Evolutionary conservation across 2,329 filamentous ascomycete genomes (phyloP).

Genomic region (Trichoderma afroharzianum): DNA sequence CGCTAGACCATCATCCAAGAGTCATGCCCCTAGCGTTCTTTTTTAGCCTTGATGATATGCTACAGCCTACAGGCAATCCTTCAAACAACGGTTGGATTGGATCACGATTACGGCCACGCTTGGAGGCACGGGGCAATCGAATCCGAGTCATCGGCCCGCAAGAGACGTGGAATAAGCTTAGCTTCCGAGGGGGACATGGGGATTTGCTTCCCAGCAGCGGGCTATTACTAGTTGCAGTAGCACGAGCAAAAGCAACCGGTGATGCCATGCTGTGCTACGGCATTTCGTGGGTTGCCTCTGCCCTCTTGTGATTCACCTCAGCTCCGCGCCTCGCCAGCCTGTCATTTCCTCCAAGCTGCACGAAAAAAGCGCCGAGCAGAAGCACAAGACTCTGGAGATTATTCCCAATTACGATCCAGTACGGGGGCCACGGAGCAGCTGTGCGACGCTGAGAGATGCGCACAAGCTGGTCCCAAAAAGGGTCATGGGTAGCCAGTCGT

Average conservation of each 20-base stretch:
- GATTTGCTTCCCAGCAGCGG: background rate
- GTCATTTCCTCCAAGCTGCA: background rate
- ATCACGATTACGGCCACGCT: background rate
- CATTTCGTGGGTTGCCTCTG: background rate
- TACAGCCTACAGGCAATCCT: background rate
- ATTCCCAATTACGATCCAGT: constrained; percentile 2
- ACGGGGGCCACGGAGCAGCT: background rate
- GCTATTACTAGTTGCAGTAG: background rate
- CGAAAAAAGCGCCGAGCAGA: background rate
- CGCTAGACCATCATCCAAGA: background rate
- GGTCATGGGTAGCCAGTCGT: constrained; percentile 6
- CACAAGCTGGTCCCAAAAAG: background rate
- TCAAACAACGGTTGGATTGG: background rate
- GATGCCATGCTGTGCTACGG: constrained; percentile 4
- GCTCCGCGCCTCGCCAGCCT: constrained; percentile 4
- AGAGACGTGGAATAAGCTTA: constrained; percentile 3
- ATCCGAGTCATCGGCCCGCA: constrained; percentile 15
- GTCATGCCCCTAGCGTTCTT: background rate
- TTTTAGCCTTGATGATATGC: background rate
- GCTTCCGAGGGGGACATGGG: constrained; percentile 8
- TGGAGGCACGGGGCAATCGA: constrained; percentile 13
- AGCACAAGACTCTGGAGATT: background rate
- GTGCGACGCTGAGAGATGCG: background rate
- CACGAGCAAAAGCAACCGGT: background rate
- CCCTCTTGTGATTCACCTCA: constrained; percentile 3